These are phyloP conservation scores for Gliomastix tumulicola DNA, from an alignment of 2,329 filamentous ascomycete genomes.

Conservation along the genomic window DNA sequence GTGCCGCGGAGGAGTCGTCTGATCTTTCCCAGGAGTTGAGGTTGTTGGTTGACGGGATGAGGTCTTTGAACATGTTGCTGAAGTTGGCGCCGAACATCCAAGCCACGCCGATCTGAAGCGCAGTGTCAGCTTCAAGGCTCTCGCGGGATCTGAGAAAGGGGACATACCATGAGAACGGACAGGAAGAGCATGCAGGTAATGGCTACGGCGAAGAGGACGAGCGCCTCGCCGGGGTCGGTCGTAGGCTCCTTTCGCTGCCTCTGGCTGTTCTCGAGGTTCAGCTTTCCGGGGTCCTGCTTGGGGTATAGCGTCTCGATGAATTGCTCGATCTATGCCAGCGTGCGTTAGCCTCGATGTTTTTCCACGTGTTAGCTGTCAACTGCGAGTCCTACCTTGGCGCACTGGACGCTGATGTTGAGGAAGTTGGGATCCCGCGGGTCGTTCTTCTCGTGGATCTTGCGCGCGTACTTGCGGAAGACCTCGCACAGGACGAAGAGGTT, in stretches of 20 bases:
- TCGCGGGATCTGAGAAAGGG: background rate
- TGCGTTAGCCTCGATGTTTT: too few species aligned
- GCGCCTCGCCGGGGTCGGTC: constrained; percentile 50
- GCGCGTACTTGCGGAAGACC: constrained; percentile 70
- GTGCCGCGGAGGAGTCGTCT: too few species aligned
- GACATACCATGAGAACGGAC: constrained; percentile 71
- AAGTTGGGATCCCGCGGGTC: constrained; percentile 89
- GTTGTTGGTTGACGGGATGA: constrained; percentile 1
- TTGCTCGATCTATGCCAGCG: constrained; percentile 74
- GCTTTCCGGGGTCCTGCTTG: constrained; percentile 62
- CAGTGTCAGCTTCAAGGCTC: constrained; percentile 1
- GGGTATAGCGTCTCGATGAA: constrained; percentile 95
- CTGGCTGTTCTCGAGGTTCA: constrained; percentile 32
- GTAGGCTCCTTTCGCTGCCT: constrained; percentile 30
- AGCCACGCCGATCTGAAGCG: constrained; percentile 61
- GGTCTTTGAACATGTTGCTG: constrained; percentile 38
- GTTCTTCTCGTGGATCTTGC: constrained; percentile 88
- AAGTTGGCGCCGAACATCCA: constrained; percentile 79
- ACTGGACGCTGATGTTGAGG: constrained; percentile 83
- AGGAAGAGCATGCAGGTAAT: constrained; percentile 64
- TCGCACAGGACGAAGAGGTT: constrained; percentile 77
- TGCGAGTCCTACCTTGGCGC: constrained; percentile 59
- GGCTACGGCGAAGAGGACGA: constrained; percentile 61
- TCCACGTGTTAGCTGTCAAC: constrained; percentile 9
- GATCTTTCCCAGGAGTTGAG: background rate